These are phyloP conservation scores for Hagleromyces aurorensis DNA, from an alignment of 805 yeast species.

Conservation along the genomic window DNA sequence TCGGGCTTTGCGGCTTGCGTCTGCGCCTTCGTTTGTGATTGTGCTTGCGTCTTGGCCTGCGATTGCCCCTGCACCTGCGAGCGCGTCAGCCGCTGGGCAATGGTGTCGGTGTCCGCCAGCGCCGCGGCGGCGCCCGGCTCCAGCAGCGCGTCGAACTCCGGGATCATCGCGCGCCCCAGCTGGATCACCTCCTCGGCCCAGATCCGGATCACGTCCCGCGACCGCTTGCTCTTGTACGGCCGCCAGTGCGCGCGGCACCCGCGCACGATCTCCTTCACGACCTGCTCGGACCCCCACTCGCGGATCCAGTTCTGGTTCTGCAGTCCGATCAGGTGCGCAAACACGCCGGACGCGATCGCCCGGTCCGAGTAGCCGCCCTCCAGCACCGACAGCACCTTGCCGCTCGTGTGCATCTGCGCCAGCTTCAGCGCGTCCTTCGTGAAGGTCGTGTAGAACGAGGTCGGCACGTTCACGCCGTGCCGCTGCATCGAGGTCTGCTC, in stretches of 20 bases:
- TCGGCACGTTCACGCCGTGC: slow-evolving; percentile 75
- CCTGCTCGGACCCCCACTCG: slow-evolving; percentile 56
- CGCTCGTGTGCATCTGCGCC: slow-evolving; percentile 53
- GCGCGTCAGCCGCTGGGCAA: slow-evolving; percentile 23
- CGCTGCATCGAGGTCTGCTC: slow-evolving; percentile 82
- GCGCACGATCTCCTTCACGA: slow-evolving; percentile 54
- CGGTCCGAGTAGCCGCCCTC: slow-evolving; percentile 88
- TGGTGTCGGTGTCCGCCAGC: slow-evolving; percentile 3
- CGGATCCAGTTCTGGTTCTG: slow-evolving; percentile 50
- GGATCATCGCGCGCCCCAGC: slow-evolving; percentile 56
- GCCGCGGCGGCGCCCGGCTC: slow-evolving; percentile 1
- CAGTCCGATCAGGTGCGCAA: slow-evolving; percentile 69
- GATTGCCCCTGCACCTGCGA: slow-evolving; percentile 12
- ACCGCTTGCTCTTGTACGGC: slow-evolving; percentile 44
- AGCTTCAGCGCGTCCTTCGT: slow-evolving; percentile 65
- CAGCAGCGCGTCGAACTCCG: slow-evolving; percentile 31
- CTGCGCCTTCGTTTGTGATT: slow-evolving; percentile 3
- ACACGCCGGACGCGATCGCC: slow-evolving; percentile 70
- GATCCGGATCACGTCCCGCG: slow-evolving; percentile 41
- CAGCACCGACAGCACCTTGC: slow-evolving; percentile 57
- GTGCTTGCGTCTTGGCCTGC: slow-evolving; percentile 3
- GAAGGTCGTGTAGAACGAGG: slow-evolving; percentile 64
- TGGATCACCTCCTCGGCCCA: slow-evolving; percentile 62
- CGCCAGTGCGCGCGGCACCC: slow-evolving; percentile 66
- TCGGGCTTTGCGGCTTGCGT: slow-evolving; percentile 3